Base-by-base conservation (phyloP, 176 grass and related monocot species). In the Avena insularis region DNA sequence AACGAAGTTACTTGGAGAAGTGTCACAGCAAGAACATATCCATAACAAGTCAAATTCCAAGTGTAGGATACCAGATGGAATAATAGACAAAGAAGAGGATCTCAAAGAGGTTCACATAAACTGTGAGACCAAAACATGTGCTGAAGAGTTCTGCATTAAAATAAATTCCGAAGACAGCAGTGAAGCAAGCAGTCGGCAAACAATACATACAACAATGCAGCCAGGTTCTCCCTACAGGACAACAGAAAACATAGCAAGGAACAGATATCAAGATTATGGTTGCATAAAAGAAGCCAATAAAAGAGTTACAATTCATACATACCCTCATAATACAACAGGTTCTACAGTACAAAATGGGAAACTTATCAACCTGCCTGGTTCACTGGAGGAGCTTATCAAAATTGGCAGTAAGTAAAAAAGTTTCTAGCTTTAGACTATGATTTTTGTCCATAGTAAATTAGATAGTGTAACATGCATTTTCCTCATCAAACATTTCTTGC, bases 291-390 rank as follows among this genome's bases (percentile, higher is more conserved):
- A 11, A 50, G 19, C 23, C 51, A 77, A 47, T 9, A 94, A 87
- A 91, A 96, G 97, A 87, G 92, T 96, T 79, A 93, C 87, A 35
- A 81, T 99, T 86, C 89, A 94, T 36, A 61, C 79, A 78, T 63
- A 56, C 82, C 61, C 69, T 74, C 74, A 62, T 75, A 83, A 79
- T 53, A 68, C 82, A 63, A 47, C 38, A 76, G 71, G 21, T 90
- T 79, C 80, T 51, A 79, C 57, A 38, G 85, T 53, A 78, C 87
- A 91, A 51, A 88, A 87, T 49, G 94, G 89, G 83, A 99, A 96
- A 75, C 90, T 99, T 54, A 93, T 99, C 86, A 91, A 76, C 83
- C 87, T 96, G 43, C 97, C 97, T 83, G 71, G 77, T 85, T 90
- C 92, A 73, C 49, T 99, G 38, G 94, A 94, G 67, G 94, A 99